Percentiles rank a stretch among this genome's conserved stretches.
Evolutionary conservation across 345 rosid genomes (phyloP).

Genomic region (Gossypium anomalum): DNA sequence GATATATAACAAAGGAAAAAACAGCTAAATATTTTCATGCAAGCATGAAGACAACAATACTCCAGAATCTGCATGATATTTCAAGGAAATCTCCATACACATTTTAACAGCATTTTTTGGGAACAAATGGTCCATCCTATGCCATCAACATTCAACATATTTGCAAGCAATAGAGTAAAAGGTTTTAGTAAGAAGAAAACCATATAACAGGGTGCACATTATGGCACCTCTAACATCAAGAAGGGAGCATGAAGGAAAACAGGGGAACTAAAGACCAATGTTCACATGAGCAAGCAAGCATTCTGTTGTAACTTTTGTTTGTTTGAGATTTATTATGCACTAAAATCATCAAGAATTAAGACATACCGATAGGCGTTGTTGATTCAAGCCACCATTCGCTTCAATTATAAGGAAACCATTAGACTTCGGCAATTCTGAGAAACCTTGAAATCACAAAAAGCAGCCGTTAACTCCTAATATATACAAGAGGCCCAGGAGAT

Average conservation of each 20-base stretch:
- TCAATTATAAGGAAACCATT: slow-evolving; percentile 93
- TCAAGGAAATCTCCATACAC: slow-evolving; percentile 1
- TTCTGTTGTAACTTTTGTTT: not conserved
- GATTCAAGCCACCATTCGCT: slow-evolving; percentile 97
- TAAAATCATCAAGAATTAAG: slow-evolving; percentile 2
- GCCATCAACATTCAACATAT: not conserved
- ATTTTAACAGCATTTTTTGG: not conserved
- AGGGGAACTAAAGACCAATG: not conserved
- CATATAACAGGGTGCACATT: not conserved
- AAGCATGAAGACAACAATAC: slow-evolving; percentile 7
- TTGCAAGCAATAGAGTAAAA: not conserved
- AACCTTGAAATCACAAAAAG: slow-evolving; percentile 27
- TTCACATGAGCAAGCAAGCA: not conserved
- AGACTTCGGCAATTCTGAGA: slow-evolving; percentile 51
- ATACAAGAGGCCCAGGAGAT: not conserved
- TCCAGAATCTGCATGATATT: not conserved
- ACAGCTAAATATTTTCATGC: not conserved
- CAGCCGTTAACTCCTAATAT: slow-evolving; percentile 18
- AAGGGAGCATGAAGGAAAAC: not conserved
- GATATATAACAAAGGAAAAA: not conserved
- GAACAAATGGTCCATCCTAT: not conserved
- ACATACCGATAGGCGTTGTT: slow-evolving; percentile 95
- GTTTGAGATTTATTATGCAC: slow-evolving; percentile 1
- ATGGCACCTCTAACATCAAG: not conserved
- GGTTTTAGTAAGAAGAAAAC: not conserved